Evolutionary conservation across 352 stramenopile genomes (phyloP).

Genomic region (Phytophthora sansomeana): DNA sequence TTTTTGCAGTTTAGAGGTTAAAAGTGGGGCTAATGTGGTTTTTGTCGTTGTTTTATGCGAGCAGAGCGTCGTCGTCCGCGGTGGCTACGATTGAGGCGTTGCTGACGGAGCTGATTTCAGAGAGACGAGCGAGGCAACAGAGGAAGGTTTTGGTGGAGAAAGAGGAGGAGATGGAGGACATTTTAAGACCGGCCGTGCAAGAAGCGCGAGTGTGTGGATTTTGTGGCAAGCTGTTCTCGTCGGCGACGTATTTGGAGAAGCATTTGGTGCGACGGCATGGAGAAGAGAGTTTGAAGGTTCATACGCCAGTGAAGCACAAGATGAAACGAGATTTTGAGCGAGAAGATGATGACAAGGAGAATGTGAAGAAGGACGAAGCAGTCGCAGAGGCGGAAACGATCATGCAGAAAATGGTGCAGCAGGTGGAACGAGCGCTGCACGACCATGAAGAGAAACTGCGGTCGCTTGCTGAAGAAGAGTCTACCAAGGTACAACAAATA

Average conservation of each 20-base stretch:
- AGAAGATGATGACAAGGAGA: conserved; percentile 10
- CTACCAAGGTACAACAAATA: conserved; percentile 53
- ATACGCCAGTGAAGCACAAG: conserved; percentile 23
- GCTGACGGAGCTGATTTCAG: conserved; percentile 53
- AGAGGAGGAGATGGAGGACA: background rate
- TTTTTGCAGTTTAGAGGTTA: no score
- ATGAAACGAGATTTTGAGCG: background rate
- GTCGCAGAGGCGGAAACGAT: conserved; percentile 13
- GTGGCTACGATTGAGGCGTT: conserved; percentile 67
- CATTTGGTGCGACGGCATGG: conserved; percentile 63
- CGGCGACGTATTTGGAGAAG: conserved; percentile 65
- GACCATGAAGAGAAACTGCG: conserved; percentile 62
- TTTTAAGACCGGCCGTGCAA: conserved; percentile 35
- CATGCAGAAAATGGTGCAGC: conserved; percentile 62
- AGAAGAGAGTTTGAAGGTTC: conserved; percentile 29
- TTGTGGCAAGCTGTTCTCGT: conserved; percentile 80
- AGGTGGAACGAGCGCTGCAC: conserved; percentile 54
- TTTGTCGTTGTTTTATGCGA: conserved; percentile 10
- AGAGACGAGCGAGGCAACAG: conserved; percentile 33
- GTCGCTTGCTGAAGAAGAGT: conserved; percentile 51
- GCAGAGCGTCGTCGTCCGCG: conserved; percentile 60
- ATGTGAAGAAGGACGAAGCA: conserved; percentile 8
- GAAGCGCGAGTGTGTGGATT: conserved; percentile 63
- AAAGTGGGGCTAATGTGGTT: background rate
- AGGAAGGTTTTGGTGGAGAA: conserved; percentile 7